phyloP scores from a whole-genome alignment of 352 stramenopile species.

The Phytophthora lateralis region DNA sequence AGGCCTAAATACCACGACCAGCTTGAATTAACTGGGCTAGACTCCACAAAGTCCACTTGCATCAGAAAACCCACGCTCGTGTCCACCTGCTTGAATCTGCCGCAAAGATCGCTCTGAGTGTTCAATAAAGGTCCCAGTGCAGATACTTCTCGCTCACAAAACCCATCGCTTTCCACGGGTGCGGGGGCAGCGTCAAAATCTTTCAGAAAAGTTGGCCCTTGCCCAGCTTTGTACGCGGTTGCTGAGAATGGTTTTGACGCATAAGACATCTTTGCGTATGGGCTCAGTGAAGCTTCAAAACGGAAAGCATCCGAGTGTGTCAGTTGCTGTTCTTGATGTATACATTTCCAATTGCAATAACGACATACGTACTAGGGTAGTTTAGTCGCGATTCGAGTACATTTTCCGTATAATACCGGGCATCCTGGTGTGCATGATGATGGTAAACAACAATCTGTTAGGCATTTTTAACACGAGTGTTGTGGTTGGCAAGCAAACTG shows the following conservation, averaged over 20 bases:
- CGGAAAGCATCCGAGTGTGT: background rate
- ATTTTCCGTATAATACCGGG: slow-evolving; percentile 61
- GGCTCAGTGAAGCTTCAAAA: slow-evolving; percentile 36
- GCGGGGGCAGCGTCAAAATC: slow-evolving; percentile 49
- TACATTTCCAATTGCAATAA: background rate
- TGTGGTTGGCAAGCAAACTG: background rate
- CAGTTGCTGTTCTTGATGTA: background rate
- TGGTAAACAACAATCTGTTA: slow-evolving; percentile 1
- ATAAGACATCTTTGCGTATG: slow-evolving; percentile 55
- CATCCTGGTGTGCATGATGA: slow-evolving; percentile 34
- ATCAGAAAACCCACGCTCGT: slow-evolving; percentile 51
- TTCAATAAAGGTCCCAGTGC: slow-evolving; percentile 50
- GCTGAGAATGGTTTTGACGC: slow-evolving; percentile 43
- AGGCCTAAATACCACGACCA: slow-evolving; percentile 68
- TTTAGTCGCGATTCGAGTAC: slow-evolving; percentile 55
- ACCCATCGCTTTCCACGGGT: slow-evolving; percentile 58
- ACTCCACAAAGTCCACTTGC: slow-evolving; percentile 58
- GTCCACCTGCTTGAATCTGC: slow-evolving; percentile 42
- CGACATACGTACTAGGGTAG: slow-evolving; percentile 40
- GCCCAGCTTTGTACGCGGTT: slow-evolving; percentile 46
- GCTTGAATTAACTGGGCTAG: slow-evolving; percentile 32
- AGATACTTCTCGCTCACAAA: slow-evolving; percentile 55
- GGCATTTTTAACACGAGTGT: background rate
- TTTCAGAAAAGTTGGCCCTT: slow-evolving; percentile 41
- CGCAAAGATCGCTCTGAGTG: slow-evolving; percentile 53